Evolutionary conservation across 176 grass and related monocot genomes (phyloP).

Genomic region (Oryza coarctata): DNA sequence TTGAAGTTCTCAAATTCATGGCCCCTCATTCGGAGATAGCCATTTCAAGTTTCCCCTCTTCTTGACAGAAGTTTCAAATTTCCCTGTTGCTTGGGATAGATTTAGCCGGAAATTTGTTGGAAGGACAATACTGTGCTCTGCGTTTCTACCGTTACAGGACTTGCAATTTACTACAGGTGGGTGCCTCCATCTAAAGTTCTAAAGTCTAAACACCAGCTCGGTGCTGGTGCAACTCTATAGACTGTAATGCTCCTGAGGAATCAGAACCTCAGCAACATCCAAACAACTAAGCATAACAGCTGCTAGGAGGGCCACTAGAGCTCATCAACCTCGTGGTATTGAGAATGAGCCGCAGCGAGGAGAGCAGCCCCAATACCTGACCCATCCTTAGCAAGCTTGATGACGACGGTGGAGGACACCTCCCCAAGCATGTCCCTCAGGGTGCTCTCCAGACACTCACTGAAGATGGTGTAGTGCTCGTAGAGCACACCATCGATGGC

Average conservation of each 20-base stretch:
- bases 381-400: constrained; percentile 43
- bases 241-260: neutral
- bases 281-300: neutral
- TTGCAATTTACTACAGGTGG: neutral
- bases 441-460: constrained; percentile 33
- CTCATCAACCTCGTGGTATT: constrained; percentile 33
- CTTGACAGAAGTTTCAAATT: neutral
- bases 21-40: neutral
- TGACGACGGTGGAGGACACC: constrained; percentile 28
- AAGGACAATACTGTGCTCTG: neutral
- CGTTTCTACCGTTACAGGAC: constrained; percentile 26
- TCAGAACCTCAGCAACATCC: neutral
- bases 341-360: constrained; percentile 41
- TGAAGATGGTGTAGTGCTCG: constrained; percentile 43
- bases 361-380: constrained; percentile 43
- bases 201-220: neutral
- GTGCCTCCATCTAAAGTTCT: neutral
- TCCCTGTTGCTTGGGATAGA: neutral
- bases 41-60: neutral
- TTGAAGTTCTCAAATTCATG: neutral
- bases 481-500: constrained; percentile 47
- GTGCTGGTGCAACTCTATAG: neutral
- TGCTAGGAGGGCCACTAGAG: neutral
- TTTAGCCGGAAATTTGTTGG: neutral
- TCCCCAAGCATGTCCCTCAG: constrained; percentile 45